Percentiles rank a stretch among this genome's conserved stretches.
These are phyloP conservation scores for Fusarium denticulatum DNA, from an alignment of 2,329 filamentous ascomycete species.

Conservation along the genomic window DNA sequence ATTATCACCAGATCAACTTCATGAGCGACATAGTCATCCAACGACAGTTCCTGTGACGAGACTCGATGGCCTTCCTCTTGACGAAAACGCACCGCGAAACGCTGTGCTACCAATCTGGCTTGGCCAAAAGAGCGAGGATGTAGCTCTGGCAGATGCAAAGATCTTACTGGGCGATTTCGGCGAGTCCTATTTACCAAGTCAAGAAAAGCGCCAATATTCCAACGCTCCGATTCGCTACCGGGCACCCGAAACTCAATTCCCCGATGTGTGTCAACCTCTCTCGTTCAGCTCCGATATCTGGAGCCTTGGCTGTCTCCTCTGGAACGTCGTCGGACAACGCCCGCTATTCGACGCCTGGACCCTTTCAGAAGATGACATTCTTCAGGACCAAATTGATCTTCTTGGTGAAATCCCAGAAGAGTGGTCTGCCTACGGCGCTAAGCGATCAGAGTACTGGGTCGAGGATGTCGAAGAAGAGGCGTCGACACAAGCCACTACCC, in stretches of 20 bases:
- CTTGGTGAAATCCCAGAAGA: slow-evolving; percentile 35
- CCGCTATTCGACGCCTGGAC: slow-evolving; percentile 38
- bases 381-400: slow-evolving; percentile 32
- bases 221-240: slow-evolving; percentile 32
- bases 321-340: slow-evolving; percentile 32
- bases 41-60: slow-evolving; percentile 33
- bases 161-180: slow-evolving; percentile 37
- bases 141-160: slow-evolving; percentile 26
- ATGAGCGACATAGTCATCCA: slow-evolving; percentile 22
- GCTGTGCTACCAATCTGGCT: slow-evolving; percentile 36
- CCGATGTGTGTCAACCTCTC: slow-evolving; percentile 26
- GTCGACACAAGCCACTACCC: background rate
- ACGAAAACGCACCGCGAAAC: slow-evolving; percentile 28
- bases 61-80: slow-evolving; percentile 31
- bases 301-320: slow-evolving; percentile 37
- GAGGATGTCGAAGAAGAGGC: slow-evolving; percentile 21
- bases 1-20: slow-evolving; percentile 28
- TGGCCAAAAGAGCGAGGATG: slow-evolving; percentile 34
- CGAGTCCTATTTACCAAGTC: slow-evolving; percentile 28
- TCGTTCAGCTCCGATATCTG: slow-evolving; percentile 36
- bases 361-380: slow-evolving; percentile 30
- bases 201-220: slow-evolving; percentile 31
- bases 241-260: slow-evolving; percentile 35
- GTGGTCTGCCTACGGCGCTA: slow-evolving; percentile 26
- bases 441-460: slow-evolving; percentile 25